Conservation (phyloP, 768 basidiomycete species). For the Tylopilus sp. region DNA sequence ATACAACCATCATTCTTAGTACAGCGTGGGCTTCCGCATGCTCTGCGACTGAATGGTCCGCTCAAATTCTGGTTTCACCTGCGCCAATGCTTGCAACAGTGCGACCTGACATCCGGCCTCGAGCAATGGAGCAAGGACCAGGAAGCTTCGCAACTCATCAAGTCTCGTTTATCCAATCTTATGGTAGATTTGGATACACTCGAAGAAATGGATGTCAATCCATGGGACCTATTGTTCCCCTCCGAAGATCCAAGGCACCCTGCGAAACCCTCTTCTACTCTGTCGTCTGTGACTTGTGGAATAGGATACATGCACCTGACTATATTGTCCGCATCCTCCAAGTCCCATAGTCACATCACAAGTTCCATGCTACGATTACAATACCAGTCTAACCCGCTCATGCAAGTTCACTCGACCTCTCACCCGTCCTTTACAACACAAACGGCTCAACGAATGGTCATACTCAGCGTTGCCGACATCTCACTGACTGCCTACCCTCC, state of each 20-base stretch:
- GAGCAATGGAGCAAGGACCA: conserved; percentile 20
- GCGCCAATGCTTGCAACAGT: conserved; percentile 50
- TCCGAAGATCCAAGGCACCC: conserved; percentile 4
- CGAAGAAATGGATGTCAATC: conserved; percentile 22
- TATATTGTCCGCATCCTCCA: conserved; percentile 19
- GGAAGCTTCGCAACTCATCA: conserved; percentile 36
- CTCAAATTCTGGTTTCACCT: conserved; percentile 82
- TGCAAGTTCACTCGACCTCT: conserved; percentile 10
- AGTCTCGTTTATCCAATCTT: conserved; percentile 34
- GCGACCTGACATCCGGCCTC: conserved; percentile 27
- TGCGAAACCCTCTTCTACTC: conserved; percentile 5
- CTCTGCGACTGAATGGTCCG: conserved; percentile 60
- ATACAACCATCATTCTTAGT: conserved; percentile 84
- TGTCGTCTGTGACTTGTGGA: conserved; percentile 13
- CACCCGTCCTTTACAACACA: conserved; percentile 13
- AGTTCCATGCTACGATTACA: conserved; percentile 26
- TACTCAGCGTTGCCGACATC: conserved; percentile 40
- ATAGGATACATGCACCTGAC: conserved; percentile 18
- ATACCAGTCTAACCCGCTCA: conserved; percentile 15
- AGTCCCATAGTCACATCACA: conserved; percentile 22
- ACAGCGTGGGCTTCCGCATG: conserved; percentile 66
- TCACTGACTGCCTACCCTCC: conserved; percentile 49
- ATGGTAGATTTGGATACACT: conserved; percentile 45
- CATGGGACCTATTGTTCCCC: conserved; percentile 24
- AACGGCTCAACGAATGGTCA: conserved; percentile 18